Conservation (phyloP, 495 filamentous ascomycete species). For the Penicillium ochrochloron region DNA sequence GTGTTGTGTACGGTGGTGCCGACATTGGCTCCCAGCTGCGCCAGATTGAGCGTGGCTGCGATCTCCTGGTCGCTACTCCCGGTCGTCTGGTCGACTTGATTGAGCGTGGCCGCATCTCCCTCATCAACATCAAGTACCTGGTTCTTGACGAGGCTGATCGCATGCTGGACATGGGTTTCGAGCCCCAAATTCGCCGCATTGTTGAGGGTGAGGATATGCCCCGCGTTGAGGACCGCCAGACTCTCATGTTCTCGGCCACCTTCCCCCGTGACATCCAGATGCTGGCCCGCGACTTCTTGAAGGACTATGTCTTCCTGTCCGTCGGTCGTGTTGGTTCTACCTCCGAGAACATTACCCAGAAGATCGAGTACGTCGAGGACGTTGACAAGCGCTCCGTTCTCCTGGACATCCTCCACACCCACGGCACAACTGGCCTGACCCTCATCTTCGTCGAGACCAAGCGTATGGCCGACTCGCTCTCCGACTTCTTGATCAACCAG, state of each 20-base stretch:
- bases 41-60: conserved; percentile 96
- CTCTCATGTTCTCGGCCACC: conserved; percentile 99
- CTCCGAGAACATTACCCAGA: conserved; percentile 99
- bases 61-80: conserved; percentile 95
- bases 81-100: conserved; percentile 97
- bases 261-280: conserved; percentile 99
- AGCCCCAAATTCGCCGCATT: conserved; percentile 98
- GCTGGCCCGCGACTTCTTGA: conserved; percentile 96
- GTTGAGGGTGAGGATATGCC: conserved; percentile 99
- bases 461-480: conserved; percentile 97
- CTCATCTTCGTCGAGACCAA: conserved; percentile 99
- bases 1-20: conserved; percentile 98
- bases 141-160: conserved; percentile 99
- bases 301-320: conserved; percentile 97
- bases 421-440: conserved; percentile 81
- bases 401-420: conserved; percentile 95
- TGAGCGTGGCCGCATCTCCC: conserved; percentile 96
- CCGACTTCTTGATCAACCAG: conserved; percentile 97
- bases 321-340: conserved; percentile 99
- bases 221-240: conserved; percentile 79
- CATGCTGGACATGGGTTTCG: conserved; percentile 99
- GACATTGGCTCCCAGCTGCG: conserved; percentile 97
- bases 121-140: conserved; percentile 97
- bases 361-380: conserved; percentile 97
- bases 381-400: conserved; percentile 96